A percentile compares a stretch with the other conserved stretches of the same genome.
phyloP scores from a whole-genome alignment of 306 rosid genomes.

The Ceratonia siliqua region DNA sequence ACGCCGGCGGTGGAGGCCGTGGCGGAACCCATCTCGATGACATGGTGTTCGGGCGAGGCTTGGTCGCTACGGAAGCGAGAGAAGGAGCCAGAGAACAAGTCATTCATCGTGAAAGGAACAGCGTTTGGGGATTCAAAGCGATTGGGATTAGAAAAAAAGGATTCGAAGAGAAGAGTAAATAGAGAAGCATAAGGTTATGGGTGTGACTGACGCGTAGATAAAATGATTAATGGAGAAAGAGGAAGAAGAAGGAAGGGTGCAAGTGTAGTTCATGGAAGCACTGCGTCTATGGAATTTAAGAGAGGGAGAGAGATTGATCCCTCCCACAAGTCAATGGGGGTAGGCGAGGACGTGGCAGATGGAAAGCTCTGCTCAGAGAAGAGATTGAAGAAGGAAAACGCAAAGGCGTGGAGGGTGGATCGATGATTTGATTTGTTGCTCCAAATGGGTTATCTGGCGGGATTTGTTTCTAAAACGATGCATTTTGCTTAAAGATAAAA shows the following conservation, averaged over 20 bases:
- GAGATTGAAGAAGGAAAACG: neutral
- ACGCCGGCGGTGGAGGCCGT: constrained; percentile 27
- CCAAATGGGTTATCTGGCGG: neutral
- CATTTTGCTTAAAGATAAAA: neutral
- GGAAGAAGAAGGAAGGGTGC: neutral
- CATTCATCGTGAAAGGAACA: constrained; percentile 43
- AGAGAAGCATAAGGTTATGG: neutral
- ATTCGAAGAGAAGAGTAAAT: neutral
- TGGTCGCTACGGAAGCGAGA: constrained; percentile 48
- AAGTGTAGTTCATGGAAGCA: neutral
- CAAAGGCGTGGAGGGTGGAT: neutral
- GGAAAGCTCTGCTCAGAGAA: neutral
- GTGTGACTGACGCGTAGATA: neutral
- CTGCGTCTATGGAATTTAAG: neutral
- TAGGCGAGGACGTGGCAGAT: neutral
- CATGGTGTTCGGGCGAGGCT: constrained; percentile 49
- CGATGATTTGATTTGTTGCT: neutral
- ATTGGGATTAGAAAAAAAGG: neutral
- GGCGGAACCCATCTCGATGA: constrained; percentile 49
- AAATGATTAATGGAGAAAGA: neutral
- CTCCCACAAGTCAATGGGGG: neutral
- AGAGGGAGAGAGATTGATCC: neutral
- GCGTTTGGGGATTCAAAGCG: neutral
- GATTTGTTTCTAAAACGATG: neutral
- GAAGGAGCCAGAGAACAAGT: constrained; percentile 61